phyloP scores from a whole-genome alignment of 768 basidiomycete species.

The Suillus variegatus region DNA sequence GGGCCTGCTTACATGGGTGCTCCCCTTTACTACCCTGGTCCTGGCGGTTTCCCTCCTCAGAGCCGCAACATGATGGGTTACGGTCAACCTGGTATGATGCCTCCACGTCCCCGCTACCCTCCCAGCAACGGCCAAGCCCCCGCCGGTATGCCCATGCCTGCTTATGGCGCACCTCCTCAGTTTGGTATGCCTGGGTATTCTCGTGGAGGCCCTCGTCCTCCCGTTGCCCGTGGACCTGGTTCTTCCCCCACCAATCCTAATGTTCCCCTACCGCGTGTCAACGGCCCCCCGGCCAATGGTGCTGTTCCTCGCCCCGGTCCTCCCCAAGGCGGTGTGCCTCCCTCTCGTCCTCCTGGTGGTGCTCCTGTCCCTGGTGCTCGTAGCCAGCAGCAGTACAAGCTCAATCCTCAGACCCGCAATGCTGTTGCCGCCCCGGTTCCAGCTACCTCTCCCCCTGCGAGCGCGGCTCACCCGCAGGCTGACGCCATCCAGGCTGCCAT shows the following conservation, averaged over 20 bases:
- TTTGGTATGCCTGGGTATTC: constrained; percentile 74
- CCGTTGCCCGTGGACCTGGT: constrained; percentile 66
- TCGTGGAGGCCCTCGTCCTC: constrained; percentile 58
- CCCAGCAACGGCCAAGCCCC: constrained; percentile 68
- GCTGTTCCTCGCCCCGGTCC: constrained; percentile 49
- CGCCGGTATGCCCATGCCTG: constrained; percentile 71
- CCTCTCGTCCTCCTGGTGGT: constrained; percentile 45
- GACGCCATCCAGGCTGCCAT: constrained; percentile 62
- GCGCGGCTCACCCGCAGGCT: constrained; percentile 49
- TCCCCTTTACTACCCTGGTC: constrained; percentile 77
- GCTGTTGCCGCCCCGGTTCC: constrained; percentile 28
- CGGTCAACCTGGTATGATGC: constrained; percentile 87
- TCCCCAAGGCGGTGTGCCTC: constrained; percentile 40
- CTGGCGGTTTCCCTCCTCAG: constrained; percentile 72
- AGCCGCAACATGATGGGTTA: constrained; percentile 71
- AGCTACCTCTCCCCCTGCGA: constrained; percentile 33
- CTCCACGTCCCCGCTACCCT: constrained; percentile 83
- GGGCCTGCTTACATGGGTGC: constrained; percentile 44
- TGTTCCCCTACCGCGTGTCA: constrained; percentile 65
- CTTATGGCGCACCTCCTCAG: constrained; percentile 77
- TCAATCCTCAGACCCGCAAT: constrained; percentile 39
- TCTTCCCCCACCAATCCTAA: constrained; percentile 68
- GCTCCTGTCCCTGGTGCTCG: constrained; percentile 45
- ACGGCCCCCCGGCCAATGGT: constrained; percentile 58
- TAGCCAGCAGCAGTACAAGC: constrained; percentile 33